Percentiles rank a stretch among this genome's conserved stretches.
Conservation (phyloP, 2,329 filamentous ascomycete species). For the Cryphonectria japonica region DNA sequence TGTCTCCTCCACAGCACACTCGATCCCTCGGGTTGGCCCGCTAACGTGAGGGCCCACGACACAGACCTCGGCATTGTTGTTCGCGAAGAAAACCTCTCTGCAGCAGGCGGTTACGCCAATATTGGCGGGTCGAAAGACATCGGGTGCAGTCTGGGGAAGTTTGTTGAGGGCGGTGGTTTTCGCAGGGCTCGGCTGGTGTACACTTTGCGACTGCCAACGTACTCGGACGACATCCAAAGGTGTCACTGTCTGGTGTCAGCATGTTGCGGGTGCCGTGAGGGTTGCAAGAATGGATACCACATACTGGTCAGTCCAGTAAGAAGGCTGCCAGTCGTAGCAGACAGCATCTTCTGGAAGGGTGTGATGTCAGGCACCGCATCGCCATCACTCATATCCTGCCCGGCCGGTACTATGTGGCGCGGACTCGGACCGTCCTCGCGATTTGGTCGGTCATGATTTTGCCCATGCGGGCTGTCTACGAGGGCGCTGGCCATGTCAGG, state of each 20-base stretch:
- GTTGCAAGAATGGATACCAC: slow-evolving; percentile 33
- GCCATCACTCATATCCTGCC: slow-evolving; percentile 38
- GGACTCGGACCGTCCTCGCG: slow-evolving; percentile 40
- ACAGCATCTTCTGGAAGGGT: slow-evolving; percentile 89
- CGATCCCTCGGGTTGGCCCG: slow-evolving; percentile 45
- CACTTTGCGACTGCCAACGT: slow-evolving; percentile 83
- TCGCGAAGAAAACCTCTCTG: slow-evolving; percentile 95
- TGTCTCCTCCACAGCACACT: slow-evolving; percentile 85
- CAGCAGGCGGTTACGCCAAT: slow-evolving; percentile 94
- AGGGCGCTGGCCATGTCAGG: slow-evolving; percentile 23
- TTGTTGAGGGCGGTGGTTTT: slow-evolving; percentile 59
- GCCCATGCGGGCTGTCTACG: slow-evolving; percentile 35
- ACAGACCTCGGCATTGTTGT: slow-evolving; percentile 81
- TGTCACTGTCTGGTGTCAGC: slow-evolving; percentile 65
- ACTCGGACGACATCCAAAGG: slow-evolving; percentile 96
- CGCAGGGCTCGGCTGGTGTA: slow-evolving; percentile 41
- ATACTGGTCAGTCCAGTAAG: slow-evolving; percentile 86
- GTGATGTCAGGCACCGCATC: slow-evolving; percentile 64
- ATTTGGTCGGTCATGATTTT: slow-evolving; percentile 45
- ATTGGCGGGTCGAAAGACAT: slow-evolving; percentile 74
- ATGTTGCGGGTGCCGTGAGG: background rate
- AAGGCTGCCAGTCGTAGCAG: slow-evolving; percentile 87
- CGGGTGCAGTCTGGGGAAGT: slow-evolving; percentile 60
- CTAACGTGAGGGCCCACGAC: slow-evolving; percentile 67
- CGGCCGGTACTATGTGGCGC: slow-evolving; percentile 39